A percentile compares a stretch with the other conserved stretches of the same genome.
Conservation (phyloP, 2,329 filamentous ascomycete genomes). For the Rutstroemia sydowiana region DNA sequence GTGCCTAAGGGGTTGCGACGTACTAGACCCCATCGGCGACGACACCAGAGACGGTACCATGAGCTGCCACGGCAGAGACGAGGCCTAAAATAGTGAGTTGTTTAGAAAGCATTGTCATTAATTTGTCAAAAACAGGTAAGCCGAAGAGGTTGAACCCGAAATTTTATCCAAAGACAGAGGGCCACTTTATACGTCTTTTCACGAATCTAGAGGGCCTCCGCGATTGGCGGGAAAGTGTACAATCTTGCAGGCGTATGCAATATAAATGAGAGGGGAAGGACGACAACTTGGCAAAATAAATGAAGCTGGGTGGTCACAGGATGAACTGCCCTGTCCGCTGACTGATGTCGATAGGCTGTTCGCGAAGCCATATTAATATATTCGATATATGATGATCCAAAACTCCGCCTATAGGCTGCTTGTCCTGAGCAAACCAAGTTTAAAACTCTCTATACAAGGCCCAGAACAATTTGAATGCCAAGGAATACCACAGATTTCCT, state of each 20-base stretch:
- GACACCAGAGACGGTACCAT: constrained; percentile 24
- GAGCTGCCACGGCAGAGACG: constrained; percentile 19
- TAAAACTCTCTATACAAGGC: background rate
- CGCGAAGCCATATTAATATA: constrained; percentile 7
- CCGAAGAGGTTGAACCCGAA: background rate
- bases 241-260: background rate
- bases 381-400: background rate
- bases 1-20: background rate
- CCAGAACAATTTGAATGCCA: background rate
- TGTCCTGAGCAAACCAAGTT: background rate
- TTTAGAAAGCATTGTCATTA: constrained; percentile 15
- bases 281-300: background rate
- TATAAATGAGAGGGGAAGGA: background rate
- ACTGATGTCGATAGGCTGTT: background rate
- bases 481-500: constrained; percentile 9
- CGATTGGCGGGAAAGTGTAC: background rate
- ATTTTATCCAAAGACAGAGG: background rate
- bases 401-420: constrained; percentile 1
- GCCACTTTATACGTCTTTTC: background rate
- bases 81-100: constrained; percentile 15
- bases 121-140: background rate
- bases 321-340: background rate
- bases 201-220: background rate
- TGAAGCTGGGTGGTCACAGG: constrained; percentile 3
- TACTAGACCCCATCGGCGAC: constrained; percentile 28